Base-by-base conservation (phyloP, 1,139 yeast species). In the Saccharomyces hybrid region DNA sequence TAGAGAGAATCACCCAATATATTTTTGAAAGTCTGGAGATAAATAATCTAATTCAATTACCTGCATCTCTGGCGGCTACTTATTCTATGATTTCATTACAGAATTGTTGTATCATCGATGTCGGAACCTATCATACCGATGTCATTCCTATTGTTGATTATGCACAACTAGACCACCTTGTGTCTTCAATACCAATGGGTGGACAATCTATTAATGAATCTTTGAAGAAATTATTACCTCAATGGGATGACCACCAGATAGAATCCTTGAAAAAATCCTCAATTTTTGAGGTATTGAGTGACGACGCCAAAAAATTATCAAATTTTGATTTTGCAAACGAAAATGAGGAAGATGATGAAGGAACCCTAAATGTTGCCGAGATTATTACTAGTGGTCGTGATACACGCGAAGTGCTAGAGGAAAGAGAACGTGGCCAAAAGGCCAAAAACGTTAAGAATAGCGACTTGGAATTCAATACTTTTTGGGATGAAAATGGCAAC, bases 361-460 rank as follows among this genome's bases (percentile, higher is more conserved):
- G 88, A 49, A 81, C 83, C 2, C 78, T 89, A 52, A 97, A 93
- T 69, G 91, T 93, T 50, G 97, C 97, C 1, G 89, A 89, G 46
- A 83, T 90, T 62, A 95, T 93, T 7, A 82, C 95, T 0, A 84
- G 88, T 57, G 88, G 83, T 9, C 78, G 84, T 60, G 71, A 68
- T 52, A 81, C 88, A 1, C 76, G 86, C 55, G 89, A 84, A 64
- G 75, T 84, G 38, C 70, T 86, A 52, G 86, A 79, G 53, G 81
- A 80, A 62, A 76, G 83, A 52, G 85, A 81, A 61, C 62, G 63
- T 51, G 74, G 72, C 55, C 75, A 77, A 54, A 75, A 74, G 53
- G 73, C 76, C 48, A 69, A 69, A 16, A 71, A 68, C 29, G 68
- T 71, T 13, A 64, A 70, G 6, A 88, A 82, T 67, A 74, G 78